phyloP scores from a whole-genome alignment of 441 rosid genomes.

The Geranium incanum region DNA sequence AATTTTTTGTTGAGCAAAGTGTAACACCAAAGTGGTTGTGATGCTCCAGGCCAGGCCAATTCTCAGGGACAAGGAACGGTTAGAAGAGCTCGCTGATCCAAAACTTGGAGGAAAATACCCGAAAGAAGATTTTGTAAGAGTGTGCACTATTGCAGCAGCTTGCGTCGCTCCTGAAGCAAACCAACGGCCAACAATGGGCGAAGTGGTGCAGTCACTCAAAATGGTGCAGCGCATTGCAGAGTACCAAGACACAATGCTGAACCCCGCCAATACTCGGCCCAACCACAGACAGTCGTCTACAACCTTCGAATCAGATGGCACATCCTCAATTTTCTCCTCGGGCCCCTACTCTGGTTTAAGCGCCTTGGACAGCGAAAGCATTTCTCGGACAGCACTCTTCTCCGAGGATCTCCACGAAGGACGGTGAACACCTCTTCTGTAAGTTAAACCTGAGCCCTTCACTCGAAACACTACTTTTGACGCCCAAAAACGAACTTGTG shows the following conservation, averaged over 20 bases:
- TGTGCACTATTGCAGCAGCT: constrained; percentile 97
- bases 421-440: constrained; percentile 34
- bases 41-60: constrained; percentile 76
- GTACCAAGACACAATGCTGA: constrained; percentile 50
- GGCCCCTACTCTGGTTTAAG: constrained; percentile 89
- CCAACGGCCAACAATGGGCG: constrained; percentile 95
- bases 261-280: constrained; percentile 40
- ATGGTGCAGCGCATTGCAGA: constrained; percentile 84
- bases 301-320: constrained; percentile 80
- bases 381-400: constrained; percentile 66
- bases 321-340: constrained; percentile 93
- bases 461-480: constrained; percentile 13
- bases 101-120: constrained; percentile 74
- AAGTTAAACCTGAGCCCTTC: constrained; percentile 17
- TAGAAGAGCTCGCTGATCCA: constrained; percentile 81
- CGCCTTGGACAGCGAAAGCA: constrained; percentile 58
- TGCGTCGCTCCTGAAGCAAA: constrained; percentile 88
- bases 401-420: constrained; percentile 98
- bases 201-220: constrained; percentile 93
- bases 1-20: background rate
- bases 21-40: background rate
- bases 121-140: constrained; percentile 85
- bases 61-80: constrained; percentile 78
- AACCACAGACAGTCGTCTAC: constrained; percentile 76
- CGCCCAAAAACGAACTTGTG: constrained; percentile 11